Percentiles rank a stretch among this genome's conserved stretches.
These are phyloP conservation scores for Sideroxylon spinosum DNA, from an alignment of 179 eudicot species.

Conservation along the genomic window DNA sequence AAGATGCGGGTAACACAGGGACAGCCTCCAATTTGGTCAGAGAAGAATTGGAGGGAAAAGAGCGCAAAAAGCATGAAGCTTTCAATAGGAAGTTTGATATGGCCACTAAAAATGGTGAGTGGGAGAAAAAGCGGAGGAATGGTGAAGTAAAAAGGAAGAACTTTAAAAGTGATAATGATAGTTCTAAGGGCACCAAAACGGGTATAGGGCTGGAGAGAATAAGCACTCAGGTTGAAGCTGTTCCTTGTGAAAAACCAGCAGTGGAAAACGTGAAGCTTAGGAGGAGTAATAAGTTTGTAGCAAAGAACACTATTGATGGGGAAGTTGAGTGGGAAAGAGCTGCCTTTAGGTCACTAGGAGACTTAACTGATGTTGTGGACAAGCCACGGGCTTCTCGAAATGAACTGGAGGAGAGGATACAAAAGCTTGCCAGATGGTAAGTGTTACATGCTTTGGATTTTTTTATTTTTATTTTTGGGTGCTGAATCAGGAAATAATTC, in stretches of 20 bases:
- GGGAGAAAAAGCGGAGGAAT: slow-evolving; percentile 14
- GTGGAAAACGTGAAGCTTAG: slow-evolving; percentile 17
- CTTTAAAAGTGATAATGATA: slow-evolving; percentile 16
- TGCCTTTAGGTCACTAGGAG: slow-evolving; percentile 42
- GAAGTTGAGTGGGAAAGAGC: slow-evolving; percentile 41
- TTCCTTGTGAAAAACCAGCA: slow-evolving; percentile 4
- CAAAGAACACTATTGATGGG: slow-evolving; percentile 20
- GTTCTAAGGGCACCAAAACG: slow-evolving; percentile 10
- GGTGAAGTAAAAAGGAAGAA: slow-evolving; percentile 11
- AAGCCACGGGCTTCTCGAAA: slow-evolving; percentile 51
- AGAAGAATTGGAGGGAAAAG: slow-evolving; percentile 15
- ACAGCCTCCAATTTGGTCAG: slow-evolving; percentile 8
- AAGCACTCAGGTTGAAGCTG: slow-evolving; percentile 14
- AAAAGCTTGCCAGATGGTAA: slow-evolving; percentile 79
- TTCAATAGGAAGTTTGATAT: slow-evolving; percentile 8
- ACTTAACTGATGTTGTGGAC: slow-evolving; percentile 35
- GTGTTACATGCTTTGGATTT: slow-evolving; percentile 18
- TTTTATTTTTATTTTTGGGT: too few species aligned
- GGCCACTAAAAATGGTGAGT: slow-evolving; percentile 17
- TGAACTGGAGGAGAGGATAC: slow-evolving; percentile 91
- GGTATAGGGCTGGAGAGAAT: neutral
- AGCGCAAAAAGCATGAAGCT: neutral
- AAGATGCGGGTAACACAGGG: slow-evolving; percentile 6
- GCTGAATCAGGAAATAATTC: neutral
- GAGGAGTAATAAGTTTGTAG: slow-evolving; percentile 17